phyloP scores from a whole-genome alignment of 805 yeast genomes.

The Ogataea degrootiae region DNA sequence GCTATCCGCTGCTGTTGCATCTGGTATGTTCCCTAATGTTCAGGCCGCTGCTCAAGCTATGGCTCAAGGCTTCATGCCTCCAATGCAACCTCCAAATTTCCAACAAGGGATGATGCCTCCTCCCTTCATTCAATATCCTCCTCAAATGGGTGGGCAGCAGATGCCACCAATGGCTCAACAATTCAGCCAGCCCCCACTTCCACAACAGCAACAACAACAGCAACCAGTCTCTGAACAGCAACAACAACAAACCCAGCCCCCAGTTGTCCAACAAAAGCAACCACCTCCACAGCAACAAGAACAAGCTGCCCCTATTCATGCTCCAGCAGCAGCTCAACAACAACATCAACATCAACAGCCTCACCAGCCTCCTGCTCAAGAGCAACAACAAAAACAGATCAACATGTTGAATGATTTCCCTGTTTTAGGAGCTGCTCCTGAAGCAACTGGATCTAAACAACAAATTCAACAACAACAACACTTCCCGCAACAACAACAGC shows the following conservation, averaged over 20 bases:
- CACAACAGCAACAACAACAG: constrained; percentile 3
- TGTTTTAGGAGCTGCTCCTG: constrained; percentile 5
- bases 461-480: constrained; percentile 5
- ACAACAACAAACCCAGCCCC: constrained; percentile 17
- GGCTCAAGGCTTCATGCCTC: constrained; percentile 26
- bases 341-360: constrained; percentile 14
- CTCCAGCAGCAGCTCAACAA: constrained; percentile 15
- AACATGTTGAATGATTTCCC: constrained; percentile 16
- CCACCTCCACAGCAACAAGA: constrained; percentile 10
- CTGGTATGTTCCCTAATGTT: constrained; percentile 29
- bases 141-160: constrained; percentile 10
- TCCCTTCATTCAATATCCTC: constrained; percentile 19
- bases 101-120: constrained; percentile 22
- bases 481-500: constrained; percentile 7
- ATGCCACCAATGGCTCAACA: constrained; percentile 13
- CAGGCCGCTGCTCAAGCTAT: constrained; percentile 30
- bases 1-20: constrained; percentile 27
- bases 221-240: constrained; percentile 10
- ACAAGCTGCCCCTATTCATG: constrained; percentile 10
- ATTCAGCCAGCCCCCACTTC: constrained; percentile 10
- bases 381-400: constrained; percentile 16
- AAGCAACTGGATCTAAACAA: constrained; percentile 4
- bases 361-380: constrained; percentile 12
- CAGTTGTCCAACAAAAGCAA: constrained; percentile 19
- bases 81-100: constrained; percentile 14